A percentile compares a stretch with the other conserved stretches of the same genome.
Evolutionary conservation across 78 protist species (phyloP).

Genomic region (Dictyostelium capitatum): DNA sequence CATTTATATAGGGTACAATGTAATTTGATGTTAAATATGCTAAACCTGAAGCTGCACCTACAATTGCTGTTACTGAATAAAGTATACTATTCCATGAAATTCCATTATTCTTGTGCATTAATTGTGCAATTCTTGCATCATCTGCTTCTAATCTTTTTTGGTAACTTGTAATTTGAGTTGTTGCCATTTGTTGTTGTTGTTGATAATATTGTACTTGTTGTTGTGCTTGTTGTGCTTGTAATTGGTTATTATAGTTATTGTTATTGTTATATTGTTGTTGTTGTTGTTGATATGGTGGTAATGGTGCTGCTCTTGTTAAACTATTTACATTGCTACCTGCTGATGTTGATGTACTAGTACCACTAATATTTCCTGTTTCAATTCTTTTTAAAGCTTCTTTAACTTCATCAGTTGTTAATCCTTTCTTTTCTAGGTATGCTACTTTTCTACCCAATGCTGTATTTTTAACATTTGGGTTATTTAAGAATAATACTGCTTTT

Average conservation of each 20-base stretch:
- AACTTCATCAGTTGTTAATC: constrained; percentile 61
- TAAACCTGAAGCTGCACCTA: constrained; percentile 67
- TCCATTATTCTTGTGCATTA: background rate
- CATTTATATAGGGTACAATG: constrained; percentile 43
- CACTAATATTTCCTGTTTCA: constrained; percentile 21
- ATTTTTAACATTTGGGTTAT: constrained; percentile 64
- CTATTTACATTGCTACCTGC: background rate
- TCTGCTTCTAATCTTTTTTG: constrained; percentile 36
- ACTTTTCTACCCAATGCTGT: constrained; percentile 69
- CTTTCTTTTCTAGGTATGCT: constrained; percentile 72
- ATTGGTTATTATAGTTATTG: constrained; percentile 8
- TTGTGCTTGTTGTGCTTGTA: constrained; percentile 3
- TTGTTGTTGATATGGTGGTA: background rate
- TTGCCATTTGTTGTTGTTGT: constrained; percentile 45
- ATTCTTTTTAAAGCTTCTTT: constrained; percentile 64
- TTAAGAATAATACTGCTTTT: constrained; percentile 63
- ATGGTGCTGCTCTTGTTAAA: background rate
- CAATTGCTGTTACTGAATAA: constrained; percentile 51
- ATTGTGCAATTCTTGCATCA: constrained; percentile 26
- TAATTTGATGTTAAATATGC: constrained; percentile 51
- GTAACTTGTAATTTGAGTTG: background rate
- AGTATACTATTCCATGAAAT: constrained; percentile 61
- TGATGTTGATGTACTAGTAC: background rate
- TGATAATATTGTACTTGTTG: constrained; percentile 29
- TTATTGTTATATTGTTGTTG: background rate